Evolutionary conservation across 208 protist species (phyloP), one percentile per base, ranked within the genome.

Genomic region (Crithidia mellificae): DNA sequence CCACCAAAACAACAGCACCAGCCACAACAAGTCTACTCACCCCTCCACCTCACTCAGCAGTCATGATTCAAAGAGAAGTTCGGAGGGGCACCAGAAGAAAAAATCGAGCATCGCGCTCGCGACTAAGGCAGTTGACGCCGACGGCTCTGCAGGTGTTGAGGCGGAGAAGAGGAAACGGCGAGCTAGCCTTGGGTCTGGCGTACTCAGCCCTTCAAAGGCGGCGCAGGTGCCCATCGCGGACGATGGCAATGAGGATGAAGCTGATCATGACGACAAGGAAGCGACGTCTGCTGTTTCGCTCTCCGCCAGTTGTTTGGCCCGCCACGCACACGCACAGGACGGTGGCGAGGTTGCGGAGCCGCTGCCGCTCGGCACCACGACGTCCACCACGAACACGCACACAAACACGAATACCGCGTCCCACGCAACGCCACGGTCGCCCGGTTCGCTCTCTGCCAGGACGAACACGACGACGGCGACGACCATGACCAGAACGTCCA

Each of bases 291-390:
- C 34, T 7, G 30, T 15, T 5, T 49, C 24, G 41, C 14, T 25
- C 14, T 30, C 43, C 54, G 32, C 36, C 54, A 29, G 24, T 24
- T 24, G 12, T 15, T 3, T 24, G 3, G 2, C 34, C 2, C 46
- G 25, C n/a, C 41, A 63, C 32, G 32, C 43, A 49, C 7, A 68
- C 27, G 52, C 61, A 14, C 9, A 50, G 15, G 62, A 74, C 38
- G 69, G 69, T 19, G 69, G 58, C 1, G 69, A 67, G 24, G 17
- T 61, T 29, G 62, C 30, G 11, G 69, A 74, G 59, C 69, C 69
- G 68, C 12, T 61, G 2, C 36, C 54, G 32, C 22, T 34, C 2
- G 57, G 34, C n/a, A 2, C 46, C 29, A 44, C 49, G 8, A 41
- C 36, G 6, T 12, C 12, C 36, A 41, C 12, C 36, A 41, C 36